Conservation (phyloP, 2,329 filamentous ascomycete species). For the Tolypocladium guangdongense region DNA sequence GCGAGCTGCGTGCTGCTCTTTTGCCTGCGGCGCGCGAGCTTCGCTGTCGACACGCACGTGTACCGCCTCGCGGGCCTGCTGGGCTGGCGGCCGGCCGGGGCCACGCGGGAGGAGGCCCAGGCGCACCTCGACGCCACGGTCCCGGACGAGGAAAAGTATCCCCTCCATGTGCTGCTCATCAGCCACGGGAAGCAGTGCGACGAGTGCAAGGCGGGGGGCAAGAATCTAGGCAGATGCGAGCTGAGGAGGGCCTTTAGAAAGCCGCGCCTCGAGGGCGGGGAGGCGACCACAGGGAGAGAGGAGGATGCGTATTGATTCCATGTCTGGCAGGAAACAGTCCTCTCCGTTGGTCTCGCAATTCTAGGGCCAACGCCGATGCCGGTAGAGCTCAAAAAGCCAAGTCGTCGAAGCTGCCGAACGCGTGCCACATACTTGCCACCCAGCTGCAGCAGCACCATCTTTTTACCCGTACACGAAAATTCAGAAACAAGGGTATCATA, state of each 20-base stretch:
- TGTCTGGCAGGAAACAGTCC: neutral
- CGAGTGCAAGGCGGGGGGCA: slow-evolving; percentile 34
- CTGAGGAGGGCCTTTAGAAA: slow-evolving; percentile 27
- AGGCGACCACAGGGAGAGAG: slow-evolving; percentile 5
- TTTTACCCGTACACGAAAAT: neutral
- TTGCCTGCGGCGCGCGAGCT: slow-evolving; percentile 34
- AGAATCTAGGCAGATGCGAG: slow-evolving; percentile 26
- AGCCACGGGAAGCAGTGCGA: slow-evolving; percentile 33
- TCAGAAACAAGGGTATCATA: neutral
- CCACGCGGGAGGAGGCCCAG: slow-evolving; percentile 33
- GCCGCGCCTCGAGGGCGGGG: slow-evolving; percentile 12
- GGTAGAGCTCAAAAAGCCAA: neutral
- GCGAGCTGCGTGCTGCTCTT: slow-evolving; percentile 42
- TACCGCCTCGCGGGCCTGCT: slow-evolving; percentile 36
- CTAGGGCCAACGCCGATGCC: neutral
- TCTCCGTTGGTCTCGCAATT: neutral
- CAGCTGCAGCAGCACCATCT: neutral
- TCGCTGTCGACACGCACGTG: slow-evolving; percentile 44
- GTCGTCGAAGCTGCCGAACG: neutral
- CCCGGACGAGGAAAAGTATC: slow-evolving; percentile 38
- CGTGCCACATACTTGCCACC: neutral
- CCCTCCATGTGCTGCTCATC: slow-evolving; percentile 37
- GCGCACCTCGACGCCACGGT: slow-evolving; percentile 37
- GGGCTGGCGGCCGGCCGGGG: slow-evolving; percentile 33
- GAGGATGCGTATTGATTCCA: neutral